Conservation (phyloP, 768 basidiomycete genomes). For the Hygrophorus russula region DNA sequence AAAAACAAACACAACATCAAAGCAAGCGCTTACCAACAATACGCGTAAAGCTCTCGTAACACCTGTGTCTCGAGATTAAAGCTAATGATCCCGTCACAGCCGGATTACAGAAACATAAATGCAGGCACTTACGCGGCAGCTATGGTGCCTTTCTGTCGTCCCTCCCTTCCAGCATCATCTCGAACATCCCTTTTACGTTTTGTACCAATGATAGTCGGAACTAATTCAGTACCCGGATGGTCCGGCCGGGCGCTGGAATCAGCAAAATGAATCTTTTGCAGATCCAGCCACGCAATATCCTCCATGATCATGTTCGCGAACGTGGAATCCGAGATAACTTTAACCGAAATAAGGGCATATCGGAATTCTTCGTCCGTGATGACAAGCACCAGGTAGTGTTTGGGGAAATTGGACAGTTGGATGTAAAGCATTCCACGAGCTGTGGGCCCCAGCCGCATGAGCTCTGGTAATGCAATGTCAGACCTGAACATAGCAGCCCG, state of each 20-base stretch:
- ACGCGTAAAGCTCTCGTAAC: constrained; percentile 71
- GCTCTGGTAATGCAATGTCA: background rate
- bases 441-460: constrained; percentile 50
- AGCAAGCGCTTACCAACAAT: constrained; percentile 56
- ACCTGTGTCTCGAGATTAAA: constrained; percentile 67
- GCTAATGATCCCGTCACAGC: constrained; percentile 13
- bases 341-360: constrained; percentile 71
- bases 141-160: background rate
- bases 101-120: background rate
- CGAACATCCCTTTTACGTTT: constrained; percentile 7
- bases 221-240: constrained; percentile 11
- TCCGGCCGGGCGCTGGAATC: constrained; percentile 14
- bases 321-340: constrained; percentile 40
- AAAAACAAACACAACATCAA: background rate
- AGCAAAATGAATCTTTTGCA: constrained; percentile 50
- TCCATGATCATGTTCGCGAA: constrained; percentile 56
- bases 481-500: background rate
- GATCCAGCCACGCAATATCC: constrained; percentile 73
- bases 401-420: constrained; percentile 64
- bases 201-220: constrained; percentile 9
- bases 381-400: constrained; percentile 77
- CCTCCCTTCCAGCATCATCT: background rate
- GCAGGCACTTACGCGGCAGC: background rate
- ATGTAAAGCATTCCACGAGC: constrained; percentile 61
- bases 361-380: constrained; percentile 68